Base-by-base conservation (phyloP, 306 rosid genomes). In the Casuarina equisetifolia region DNA sequence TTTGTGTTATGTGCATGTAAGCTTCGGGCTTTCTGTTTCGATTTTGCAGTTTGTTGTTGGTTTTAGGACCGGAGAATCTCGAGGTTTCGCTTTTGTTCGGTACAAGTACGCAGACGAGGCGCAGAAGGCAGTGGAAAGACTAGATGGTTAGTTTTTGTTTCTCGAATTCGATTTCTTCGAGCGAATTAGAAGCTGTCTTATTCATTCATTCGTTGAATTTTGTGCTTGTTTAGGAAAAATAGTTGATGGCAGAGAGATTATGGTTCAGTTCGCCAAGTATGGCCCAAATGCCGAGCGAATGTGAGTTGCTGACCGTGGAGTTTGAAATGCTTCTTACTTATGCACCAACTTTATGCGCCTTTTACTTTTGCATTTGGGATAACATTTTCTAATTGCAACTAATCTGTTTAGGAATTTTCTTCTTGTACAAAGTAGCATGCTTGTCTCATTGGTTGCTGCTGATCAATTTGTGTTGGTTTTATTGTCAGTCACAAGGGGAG, bases 181-280 rank as follows among this genome's bases (percentile, higher is more conserved):
- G 12, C 59, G 2, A 13, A 45, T 68, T 54, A 45, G 15, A 11
- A 40, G 70, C 57, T 66, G 49, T 25, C 44, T 19, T 32, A 62
- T 46, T 55, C 62, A 53, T 39, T 79, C 6, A 44, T 6, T 57
- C 52, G 16, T 61, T 7, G 17, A 3, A 6, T 74, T 32, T 7
- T 6, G 2, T 40, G 43, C 70, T 79, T 6, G 0, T 69, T 64
- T 69, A 90, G 95, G 95, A 45, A 86, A 88, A 81, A 83, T 90
- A 70, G 89, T 90, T 1, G 92, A 90, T 80, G 95, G 95, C 12
- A 84, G 95, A 82, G 95, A 90, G 85, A 90, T 90, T 75, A 90
- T 88, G 95, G 95, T 90, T 80, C 95, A 90, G 72, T 90, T 90
- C 43, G 95, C 95, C n/a, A 90, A 90, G 86, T 90, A 90, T 4